Base-by-base conservation (phyloP, 1,284 basidiomycete species). In the Sporisorium iseilematis-ciliati region DNA sequence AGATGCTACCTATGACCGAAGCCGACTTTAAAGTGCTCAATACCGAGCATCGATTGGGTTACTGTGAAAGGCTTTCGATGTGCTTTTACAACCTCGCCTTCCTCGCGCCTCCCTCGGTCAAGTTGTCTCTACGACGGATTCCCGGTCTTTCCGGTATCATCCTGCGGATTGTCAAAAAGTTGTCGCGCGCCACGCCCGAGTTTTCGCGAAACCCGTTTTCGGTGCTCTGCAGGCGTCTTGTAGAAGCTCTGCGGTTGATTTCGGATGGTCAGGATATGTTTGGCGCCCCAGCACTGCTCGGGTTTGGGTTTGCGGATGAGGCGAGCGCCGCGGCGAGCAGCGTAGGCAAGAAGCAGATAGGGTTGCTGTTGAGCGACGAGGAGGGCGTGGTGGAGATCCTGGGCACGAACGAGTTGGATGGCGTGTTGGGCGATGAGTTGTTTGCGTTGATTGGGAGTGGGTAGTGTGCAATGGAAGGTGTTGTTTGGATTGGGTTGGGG, bases 81-180 rank as follows among this genome's bases (percentile, higher is more conserved):
- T 90, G 90, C 18, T 89, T 97, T 42, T 97, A 97, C 87, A 91
- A 92, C 38, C 87, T 98, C 65, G 90, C 91, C 8, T 97, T 95
- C 88, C 88, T 96, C 51, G 90, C 94, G 5, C 89, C 93, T 1
- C 90, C 91, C 1, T 86, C 88, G 33, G 84, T 94, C 64, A 94
- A 96, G 86, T 86, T 88, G 58, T 88, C 87, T 62, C 88, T 95
- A 77, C 92, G 92, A 73, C 56, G 76, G n/a, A 74, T 85, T 3
- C 86, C 87, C 1, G 87, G 87, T 4, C 77, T 86, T 25, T 60
- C 85, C 0, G 68, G 82, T 3, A 77, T 87, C 8, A 67, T 89
- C 50, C 81, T 87, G 21, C 86, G 88, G 12, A 73, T 88, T 33
- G 85, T 88, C 41, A 80, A 85, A 69, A 78, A 86, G 73, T 58